Evolutionary conservation across 148 eudicot genomes (phyloP), one percentile per base, ranked within the genome.

Genomic region (Talinum fruticosum): DNA sequence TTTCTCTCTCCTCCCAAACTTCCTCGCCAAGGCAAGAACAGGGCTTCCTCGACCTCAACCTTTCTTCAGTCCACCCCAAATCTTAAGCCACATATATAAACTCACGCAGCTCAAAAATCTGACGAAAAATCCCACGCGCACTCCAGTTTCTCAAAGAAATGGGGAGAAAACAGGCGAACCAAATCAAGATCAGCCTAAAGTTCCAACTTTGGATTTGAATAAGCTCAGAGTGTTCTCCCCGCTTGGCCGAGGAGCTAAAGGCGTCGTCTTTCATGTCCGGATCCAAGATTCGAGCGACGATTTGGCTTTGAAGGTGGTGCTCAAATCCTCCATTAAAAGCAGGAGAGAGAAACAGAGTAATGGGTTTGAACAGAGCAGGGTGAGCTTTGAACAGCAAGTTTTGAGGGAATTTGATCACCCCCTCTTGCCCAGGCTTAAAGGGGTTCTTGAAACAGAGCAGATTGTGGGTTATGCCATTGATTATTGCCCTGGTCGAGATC

Each of bases 401-500:
- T 76, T 95, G 69, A 80, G 79, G 62, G 69, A 83, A 2, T 80
- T 91, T 1, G 77, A 84, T 28, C 92, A 92, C 35, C 94, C 99
- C 1, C 84, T 95, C n/a, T 77, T 95, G 68, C 99, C 99, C 6
- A 91, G 78, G 79, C 83, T 95, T 29, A 83, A 84, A 33, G 99
- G 96, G 30, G 84, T 90, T 69, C 21, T 93, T 29, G 74, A 79
- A 35, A 90, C 96, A 0, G 89, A 87, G 6, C 78, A 83, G 69
- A 72, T 95, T 53, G 83, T 91, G 34, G 97, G 97, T 0, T 93
- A 92, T 49, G 94, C 96, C 0, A 93, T 96, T 44, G 99, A 96
- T 93, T 96, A 88, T 77, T 95, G 99, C 75, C 82, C 97, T 1
- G 99, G 99, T 28, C 80, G 90, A 4, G 92, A 91, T 90, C 91